Percentiles rank a stretch among this genome's conserved stretches.
These are phyloP conservation scores for Millerozyma miso DNA, from an alignment of 805 yeast genomes.

Conservation along the genomic window DNA sequence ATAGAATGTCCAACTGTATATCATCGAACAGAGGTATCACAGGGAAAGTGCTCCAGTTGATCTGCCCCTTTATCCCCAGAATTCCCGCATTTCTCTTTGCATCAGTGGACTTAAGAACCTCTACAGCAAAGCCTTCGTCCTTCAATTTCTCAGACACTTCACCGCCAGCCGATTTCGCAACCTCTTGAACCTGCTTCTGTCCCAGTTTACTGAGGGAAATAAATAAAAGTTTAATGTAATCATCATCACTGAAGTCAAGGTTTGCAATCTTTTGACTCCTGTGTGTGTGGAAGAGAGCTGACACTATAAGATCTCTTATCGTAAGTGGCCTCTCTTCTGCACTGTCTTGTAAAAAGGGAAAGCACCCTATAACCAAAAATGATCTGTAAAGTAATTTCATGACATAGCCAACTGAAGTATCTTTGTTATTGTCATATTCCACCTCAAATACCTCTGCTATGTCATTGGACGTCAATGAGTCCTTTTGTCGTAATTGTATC, in stretches of 20 bases:
- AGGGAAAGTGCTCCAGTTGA: constrained; percentile 30
- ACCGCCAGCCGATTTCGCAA: not conserved
- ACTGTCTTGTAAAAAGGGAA: constrained; percentile 44
- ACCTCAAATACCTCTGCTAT: constrained; percentile 8
- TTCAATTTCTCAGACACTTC: not conserved
- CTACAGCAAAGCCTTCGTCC: constrained; percentile 6
- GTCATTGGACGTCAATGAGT: constrained; percentile 15
- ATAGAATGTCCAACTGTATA: constrained; percentile 32
- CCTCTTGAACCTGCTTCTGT: not conserved
- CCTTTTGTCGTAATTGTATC: constrained; percentile 12
- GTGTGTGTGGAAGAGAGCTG: constrained; percentile 37
- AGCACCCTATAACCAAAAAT: constrained; percentile 40
- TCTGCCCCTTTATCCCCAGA: not conserved
- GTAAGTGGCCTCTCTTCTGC: constrained; percentile 39
- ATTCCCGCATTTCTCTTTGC: constrained; percentile 10
- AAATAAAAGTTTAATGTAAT: constrained; percentile 44
- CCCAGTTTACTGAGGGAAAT: constrained; percentile 34
- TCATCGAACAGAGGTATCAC: constrained; percentile 41
- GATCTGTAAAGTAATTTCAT: constrained; percentile 34
- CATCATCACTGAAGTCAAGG: constrained; percentile 8
- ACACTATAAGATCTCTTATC: constrained; percentile 23
- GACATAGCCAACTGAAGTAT: constrained; percentile 3
- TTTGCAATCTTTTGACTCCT: constrained; percentile 12
- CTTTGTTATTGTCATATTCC: constrained; percentile 2
- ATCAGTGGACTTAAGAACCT: constrained; percentile 4